phyloP scores from a whole-genome alignment of 2,329 filamentous ascomycete species.

The Aureobasidium sp. region DNA sequence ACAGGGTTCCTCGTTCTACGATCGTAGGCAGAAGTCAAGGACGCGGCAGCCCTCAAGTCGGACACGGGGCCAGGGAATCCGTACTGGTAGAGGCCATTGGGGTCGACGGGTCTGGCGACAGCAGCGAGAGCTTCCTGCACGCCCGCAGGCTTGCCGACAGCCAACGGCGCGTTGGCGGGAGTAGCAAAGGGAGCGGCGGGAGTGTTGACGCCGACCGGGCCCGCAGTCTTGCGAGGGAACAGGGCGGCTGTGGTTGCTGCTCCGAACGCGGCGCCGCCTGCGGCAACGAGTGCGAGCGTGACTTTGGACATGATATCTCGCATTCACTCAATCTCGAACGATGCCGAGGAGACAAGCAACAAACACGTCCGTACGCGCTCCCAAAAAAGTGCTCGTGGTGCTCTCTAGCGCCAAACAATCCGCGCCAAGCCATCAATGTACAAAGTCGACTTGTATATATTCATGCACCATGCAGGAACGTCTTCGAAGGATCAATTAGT shows the following conservation, averaged over 20 bases:
- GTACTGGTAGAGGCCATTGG: slow-evolving; percentile 44
- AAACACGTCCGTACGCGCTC: background rate
- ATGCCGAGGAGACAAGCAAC: background rate
- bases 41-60: slow-evolving; percentile 67
- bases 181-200: slow-evolving; percentile 23
- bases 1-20: slow-evolving; percentile 82
- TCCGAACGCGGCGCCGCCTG: slow-evolving; percentile 39
- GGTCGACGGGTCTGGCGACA: slow-evolving; percentile 34
- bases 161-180: slow-evolving; percentile 18
- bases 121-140: slow-evolving; percentile 19
- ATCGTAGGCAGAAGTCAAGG: slow-evolving; percentile 82
- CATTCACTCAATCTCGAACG: background rate
- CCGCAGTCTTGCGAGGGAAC: slow-evolving; percentile 28
- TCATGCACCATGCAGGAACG: background rate
- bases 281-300: slow-evolving; percentile 41
- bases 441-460: background rate
- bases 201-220: slow-evolving; percentile 21
- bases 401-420: slow-evolving; percentile 8
- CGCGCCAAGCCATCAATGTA: slow-evolving; percentile 5
- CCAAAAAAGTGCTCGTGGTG: slow-evolving; percentile 8
- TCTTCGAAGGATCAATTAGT: background rate
- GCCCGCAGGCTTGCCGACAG: slow-evolving; percentile 9
- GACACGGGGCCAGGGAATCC: slow-evolving; percentile 83
- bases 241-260: slow-evolving; percentile 41
- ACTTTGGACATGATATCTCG: slow-evolving; percentile 38